These are phyloP conservation scores for Rhodotorula sp. DNA, from an alignment of 1,284 basidiomycete species.

Conservation along the genomic window DNA sequence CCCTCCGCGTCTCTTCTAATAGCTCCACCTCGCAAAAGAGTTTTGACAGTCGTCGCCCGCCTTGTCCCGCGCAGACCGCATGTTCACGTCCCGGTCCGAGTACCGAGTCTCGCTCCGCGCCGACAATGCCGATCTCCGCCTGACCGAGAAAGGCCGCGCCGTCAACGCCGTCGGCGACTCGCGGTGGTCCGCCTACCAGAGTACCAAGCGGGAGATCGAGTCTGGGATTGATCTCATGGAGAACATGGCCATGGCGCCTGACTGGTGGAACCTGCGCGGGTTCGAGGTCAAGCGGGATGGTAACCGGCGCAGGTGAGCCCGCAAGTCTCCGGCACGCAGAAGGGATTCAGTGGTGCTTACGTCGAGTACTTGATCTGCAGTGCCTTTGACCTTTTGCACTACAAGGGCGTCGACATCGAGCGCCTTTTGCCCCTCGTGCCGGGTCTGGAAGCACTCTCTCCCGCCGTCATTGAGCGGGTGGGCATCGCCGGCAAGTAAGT, in stretches of 20 bases:
- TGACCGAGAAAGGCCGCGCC: conserved; percentile 65
- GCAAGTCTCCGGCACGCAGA: not conserved
- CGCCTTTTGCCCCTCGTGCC: conserved; percentile 59
- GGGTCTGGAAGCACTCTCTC: conserved; percentile 57
- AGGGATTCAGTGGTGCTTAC: not conserved
- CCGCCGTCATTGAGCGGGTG: conserved; percentile 60
- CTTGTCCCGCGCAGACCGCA: conserved; percentile 62
- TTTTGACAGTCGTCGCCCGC: not conserved
- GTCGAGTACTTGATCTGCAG: conserved; percentile 49
- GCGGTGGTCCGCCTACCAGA: conserved; percentile 61
- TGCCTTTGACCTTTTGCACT: conserved; percentile 71
- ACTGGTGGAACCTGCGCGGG: conserved; percentile 47
- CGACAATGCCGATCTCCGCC: conserved; percentile 79
- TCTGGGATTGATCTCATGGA: conserved; percentile 59
- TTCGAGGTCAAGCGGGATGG: conserved; percentile 48
- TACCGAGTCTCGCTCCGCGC: conserved; percentile 81
- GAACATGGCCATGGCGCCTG: conserved; percentile 43
- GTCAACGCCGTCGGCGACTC: conserved; percentile 62
- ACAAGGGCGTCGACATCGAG: conserved; percentile 59
- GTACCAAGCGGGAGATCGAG: conserved; percentile 57
- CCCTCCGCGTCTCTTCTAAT: conserved; percentile 2
- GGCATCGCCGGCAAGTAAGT: conserved; percentile 63
- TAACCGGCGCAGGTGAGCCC: conserved; percentile 42
- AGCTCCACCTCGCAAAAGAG: not conserved
- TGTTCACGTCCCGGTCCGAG: conserved; percentile 88